Evolutionary conservation across 768 basidiomycete species (phyloP).

Genomic region (Phanerodontia chrysosporium): DNA sequence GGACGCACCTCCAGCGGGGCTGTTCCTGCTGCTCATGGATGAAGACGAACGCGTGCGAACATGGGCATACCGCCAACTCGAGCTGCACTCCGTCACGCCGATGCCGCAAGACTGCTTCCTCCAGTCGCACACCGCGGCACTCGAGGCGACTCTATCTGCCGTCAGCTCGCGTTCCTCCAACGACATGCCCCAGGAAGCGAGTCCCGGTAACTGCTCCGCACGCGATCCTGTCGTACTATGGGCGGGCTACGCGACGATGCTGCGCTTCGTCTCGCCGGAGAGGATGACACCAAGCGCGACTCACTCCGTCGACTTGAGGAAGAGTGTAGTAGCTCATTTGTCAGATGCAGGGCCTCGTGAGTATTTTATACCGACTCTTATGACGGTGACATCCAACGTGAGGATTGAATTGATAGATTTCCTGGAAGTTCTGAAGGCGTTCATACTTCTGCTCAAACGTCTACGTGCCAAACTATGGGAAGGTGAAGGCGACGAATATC

Average conservation of each 20-base stretch:
- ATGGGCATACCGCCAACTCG: constrained; percentile 54
- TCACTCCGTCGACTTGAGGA: constrained; percentile 41
- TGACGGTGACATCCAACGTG: too few species aligned
- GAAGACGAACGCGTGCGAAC: constrained; percentile 44
- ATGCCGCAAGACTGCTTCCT: constrained; percentile 46
- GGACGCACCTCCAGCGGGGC: constrained; percentile 53
- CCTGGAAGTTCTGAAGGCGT: constrained; percentile 49
- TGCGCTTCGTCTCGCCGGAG: constrained; percentile 54
- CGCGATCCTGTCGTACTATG: constrained; percentile 46
- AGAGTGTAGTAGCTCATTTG: constrained; percentile 56
- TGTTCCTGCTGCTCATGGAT: constrained; percentile 56
- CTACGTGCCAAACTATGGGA: constrained; percentile 60
- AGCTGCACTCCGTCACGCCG: constrained; percentile 33
- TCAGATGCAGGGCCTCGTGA: constrained; percentile 57
- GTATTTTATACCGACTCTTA: constrained; percentile 27
- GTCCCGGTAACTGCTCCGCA: constrained; percentile 23
- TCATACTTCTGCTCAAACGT: constrained; percentile 57
- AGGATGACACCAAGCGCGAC: constrained; percentile 29
- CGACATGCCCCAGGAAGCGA: constrained; percentile 12
- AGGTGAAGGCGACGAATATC: constrained; percentile 65
- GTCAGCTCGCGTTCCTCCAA: constrained; percentile 20
- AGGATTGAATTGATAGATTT: too few species aligned
- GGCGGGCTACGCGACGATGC: constrained; percentile 38
- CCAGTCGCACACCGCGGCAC: constrained; percentile 40
- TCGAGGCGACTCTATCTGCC: constrained; percentile 36